Conservation (phyloP, 768 basidiomycete species). For the Tephrocybe sp. region DNA sequence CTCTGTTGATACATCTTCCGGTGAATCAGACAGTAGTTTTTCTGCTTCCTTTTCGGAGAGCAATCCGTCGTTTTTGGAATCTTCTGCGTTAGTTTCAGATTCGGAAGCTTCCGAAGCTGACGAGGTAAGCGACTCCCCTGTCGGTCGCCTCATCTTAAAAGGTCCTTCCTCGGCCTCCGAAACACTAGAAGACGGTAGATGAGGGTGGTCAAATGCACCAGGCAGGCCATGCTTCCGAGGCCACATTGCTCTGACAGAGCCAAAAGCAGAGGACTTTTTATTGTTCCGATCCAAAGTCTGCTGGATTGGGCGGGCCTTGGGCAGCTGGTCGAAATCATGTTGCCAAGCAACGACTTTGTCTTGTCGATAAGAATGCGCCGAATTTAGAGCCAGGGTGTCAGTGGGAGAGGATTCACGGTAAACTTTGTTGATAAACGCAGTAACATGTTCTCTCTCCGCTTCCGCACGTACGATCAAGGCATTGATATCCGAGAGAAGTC, state of each 20-base stretch:
- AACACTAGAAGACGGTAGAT: conserved; percentile 62
- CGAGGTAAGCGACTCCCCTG: conserved; percentile 57
- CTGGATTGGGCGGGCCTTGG: conserved; percentile 62
- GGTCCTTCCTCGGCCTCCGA: conserved; percentile 74
- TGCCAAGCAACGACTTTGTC: conserved; percentile 98
- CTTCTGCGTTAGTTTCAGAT: conserved; percentile 42
- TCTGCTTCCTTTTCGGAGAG: not conserved
- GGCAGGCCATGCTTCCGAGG: conserved; percentile 58
- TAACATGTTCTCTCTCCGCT: conserved; percentile 71
- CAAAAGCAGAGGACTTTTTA: conserved; percentile 63
- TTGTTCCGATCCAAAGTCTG: conserved; percentile 44
- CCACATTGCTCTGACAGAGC: conserved; percentile 73
- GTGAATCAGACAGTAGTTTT: not conserved
- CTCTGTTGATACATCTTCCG: conserved; percentile 8
- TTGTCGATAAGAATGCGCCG: conserved; percentile 83
- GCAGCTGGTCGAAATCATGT: conserved; percentile 84
- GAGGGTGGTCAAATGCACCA: conserved; percentile 51
- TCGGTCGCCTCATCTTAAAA: conserved; percentile 44
- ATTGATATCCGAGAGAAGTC: conserved; percentile 63
- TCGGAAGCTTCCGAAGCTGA: conserved; percentile 78
- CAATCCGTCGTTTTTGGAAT: conserved; percentile 14
- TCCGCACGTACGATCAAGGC: conserved; percentile 71
- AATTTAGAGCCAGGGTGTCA: conserved; percentile 87
- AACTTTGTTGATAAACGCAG: conserved; percentile 69
- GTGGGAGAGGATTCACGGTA: conserved; percentile 80